phyloP scores from a whole-genome alignment of 805 yeast genomes.

The Saturnispora ahearnii region DNA sequence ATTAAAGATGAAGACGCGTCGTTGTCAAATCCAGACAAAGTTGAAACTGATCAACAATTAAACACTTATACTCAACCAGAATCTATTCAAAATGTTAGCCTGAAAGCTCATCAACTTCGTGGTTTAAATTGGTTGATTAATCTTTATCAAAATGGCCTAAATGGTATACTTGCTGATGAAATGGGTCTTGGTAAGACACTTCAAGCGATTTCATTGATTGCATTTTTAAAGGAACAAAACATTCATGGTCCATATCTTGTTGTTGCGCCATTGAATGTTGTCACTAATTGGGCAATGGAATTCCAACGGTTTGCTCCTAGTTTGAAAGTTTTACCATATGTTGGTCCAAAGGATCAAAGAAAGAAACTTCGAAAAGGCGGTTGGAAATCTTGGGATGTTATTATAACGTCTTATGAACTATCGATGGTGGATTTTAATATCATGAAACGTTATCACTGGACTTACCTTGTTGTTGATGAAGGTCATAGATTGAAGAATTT shows the following conservation, averaged over 20 bases:
- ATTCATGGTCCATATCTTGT: constrained; percentile 70
- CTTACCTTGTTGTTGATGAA: constrained; percentile 84
- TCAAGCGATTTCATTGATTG: constrained; percentile 73
- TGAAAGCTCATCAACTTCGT: constrained; percentile 80
- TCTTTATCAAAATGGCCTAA: constrained; percentile 84
- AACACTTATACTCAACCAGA: constrained; percentile 38
- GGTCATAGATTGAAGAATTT: constrained; percentile 89
- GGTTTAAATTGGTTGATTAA: constrained; percentile 90
- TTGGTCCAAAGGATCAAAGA: constrained; percentile 56
- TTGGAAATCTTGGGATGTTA: constrained; percentile 35
- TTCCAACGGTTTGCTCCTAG: constrained; percentile 64
- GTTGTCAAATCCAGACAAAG: background rate
- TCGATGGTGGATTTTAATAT: constrained; percentile 57
- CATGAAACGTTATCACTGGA: constrained; percentile 56
- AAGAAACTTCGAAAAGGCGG: constrained; percentile 27
- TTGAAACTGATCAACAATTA: background rate
- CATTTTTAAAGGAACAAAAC: constrained; percentile 70
- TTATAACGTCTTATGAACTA: constrained; percentile 78
- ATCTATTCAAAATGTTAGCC: constrained; percentile 43
- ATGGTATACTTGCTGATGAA: constrained; percentile 94
- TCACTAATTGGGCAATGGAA: constrained; percentile 79
- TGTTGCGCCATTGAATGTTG: constrained; percentile 77
- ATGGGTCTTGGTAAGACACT: constrained; percentile 96
- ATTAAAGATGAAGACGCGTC: background rate
- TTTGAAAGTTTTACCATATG: constrained; percentile 52